Conservation (phyloP, 257 asterid species). For the Primulina eburnea region DNA sequence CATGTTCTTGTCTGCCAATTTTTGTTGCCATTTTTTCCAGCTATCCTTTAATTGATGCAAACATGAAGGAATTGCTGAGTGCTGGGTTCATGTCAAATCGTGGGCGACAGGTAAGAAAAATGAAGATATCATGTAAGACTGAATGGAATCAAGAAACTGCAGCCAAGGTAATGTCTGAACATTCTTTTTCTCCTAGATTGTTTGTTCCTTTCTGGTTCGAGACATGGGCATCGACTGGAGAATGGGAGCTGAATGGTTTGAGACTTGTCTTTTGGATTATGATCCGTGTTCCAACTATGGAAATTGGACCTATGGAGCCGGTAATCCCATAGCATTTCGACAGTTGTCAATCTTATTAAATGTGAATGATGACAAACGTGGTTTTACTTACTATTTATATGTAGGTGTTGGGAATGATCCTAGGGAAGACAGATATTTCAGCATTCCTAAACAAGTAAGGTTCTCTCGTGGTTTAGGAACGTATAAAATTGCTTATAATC, state of each 20-base stretch:
- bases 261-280: conserved; percentile 85
- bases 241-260: conserved; percentile 99
- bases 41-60: conserved; percentile 93
- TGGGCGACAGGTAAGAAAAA: conserved; percentile 71
- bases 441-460: conserved; percentile 90
- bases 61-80: conserved; percentile 71
- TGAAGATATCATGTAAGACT: neutral
- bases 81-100: conserved; percentile 99
- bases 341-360: neutral
- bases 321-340: conserved; percentile 31
- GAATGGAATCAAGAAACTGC: neutral
- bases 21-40: conserved; percentile 30
- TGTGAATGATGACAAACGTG: neutral
- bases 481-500: too few species aligned
- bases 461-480: neutral
- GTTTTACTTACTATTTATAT: conserved; percentile 15
- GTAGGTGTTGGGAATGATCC: conserved; percentile 96
- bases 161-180: neutral
- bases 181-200: conserved; percentile 46
- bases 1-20: neutral
- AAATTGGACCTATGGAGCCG: conserved; percentile 98
- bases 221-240: conserved; percentile 98
- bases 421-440: conserved; percentile 93
- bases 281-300: conserved; percentile 98
- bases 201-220: conserved; percentile 95